These are phyloP conservation scores for Aechmea fasciata DNA, from an alignment of 176 grass and related monocot species.

Conservation along the genomic window DNA sequence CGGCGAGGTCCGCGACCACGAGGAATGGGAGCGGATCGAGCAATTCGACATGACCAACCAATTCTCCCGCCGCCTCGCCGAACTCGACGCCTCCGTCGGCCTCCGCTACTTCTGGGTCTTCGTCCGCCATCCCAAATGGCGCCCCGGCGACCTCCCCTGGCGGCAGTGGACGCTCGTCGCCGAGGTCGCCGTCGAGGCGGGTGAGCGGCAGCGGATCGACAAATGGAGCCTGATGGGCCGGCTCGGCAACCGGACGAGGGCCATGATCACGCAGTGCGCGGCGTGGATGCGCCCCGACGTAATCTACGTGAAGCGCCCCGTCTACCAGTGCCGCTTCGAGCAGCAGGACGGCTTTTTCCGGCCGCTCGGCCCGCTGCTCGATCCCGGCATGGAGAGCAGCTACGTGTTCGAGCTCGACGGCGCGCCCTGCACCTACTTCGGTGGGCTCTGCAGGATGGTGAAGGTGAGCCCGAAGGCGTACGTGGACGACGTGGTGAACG, in stretches of 20 bases:
- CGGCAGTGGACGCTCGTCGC: conserved; percentile 81
- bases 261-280: conserved; percentile 67
- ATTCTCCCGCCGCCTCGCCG: conserved; percentile 54
- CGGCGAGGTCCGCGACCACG: conserved; percentile 51
- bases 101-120: conserved; percentile 80
- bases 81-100: conserved; percentile 30
- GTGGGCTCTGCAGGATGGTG: conserved; percentile 71
- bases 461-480: conserved; percentile 77
- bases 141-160: conserved; percentile 61
- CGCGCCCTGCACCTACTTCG: conserved; percentile 65
- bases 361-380: conserved; percentile 56
- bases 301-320: conserved; percentile 63
- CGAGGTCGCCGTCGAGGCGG: conserved; percentile 61
- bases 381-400: conserved; percentile 45
- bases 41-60: conserved; percentile 78
- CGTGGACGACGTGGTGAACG: conserved; percentile 85
- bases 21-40: conserved; percentile 71
- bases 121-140: conserved; percentile 82
- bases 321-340: conserved; percentile 86
- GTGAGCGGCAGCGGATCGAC: conserved; percentile 44
- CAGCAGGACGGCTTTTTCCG: conserved; percentile 72
- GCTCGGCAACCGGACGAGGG: conserved; percentile 51
- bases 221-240: conserved; percentile 87
- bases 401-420: conserved; percentile 55
- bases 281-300: conserved; percentile 85